Evolutionary conservation across 108 stramenopile species (phyloP).

Genomic region (Cyclotella sp.): DNA sequence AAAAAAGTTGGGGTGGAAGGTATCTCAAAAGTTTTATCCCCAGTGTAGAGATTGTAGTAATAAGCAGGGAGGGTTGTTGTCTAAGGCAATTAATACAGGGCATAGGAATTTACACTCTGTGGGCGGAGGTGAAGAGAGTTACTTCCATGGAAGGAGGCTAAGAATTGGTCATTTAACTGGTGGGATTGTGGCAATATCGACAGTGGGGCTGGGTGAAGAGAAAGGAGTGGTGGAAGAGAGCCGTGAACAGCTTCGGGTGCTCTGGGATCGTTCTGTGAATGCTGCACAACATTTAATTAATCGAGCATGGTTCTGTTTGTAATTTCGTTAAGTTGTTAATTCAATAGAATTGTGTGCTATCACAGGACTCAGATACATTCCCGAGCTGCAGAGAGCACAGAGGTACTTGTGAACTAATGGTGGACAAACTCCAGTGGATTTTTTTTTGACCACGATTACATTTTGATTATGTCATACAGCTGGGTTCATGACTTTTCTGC

Average conservation of each 20-base stretch:
- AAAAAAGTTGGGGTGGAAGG: conserved; percentile 41
- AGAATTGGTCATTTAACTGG: conserved; percentile 78
- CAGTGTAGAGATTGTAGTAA: conserved; percentile 81
- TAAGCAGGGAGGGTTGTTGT: conserved; percentile 74
- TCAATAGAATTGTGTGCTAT: too few species aligned
- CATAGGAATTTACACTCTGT: conserved; percentile 55
- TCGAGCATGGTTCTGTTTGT: too few species aligned
- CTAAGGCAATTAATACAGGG: conserved; percentile 54
- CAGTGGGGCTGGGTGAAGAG: conserved; percentile 23
- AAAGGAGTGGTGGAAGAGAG: conserved; percentile 21
- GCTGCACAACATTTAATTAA: background rate
- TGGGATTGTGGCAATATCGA: conserved; percentile 61
- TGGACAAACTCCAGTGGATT: too few species aligned
- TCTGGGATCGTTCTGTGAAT: conserved; percentile 33
- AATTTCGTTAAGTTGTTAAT: too few species aligned
- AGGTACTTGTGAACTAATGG: too few species aligned
- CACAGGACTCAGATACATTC: too few species aligned
- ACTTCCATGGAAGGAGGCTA: conserved; percentile 66
- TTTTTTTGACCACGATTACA: too few species aligned
- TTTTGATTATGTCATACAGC: too few species aligned
- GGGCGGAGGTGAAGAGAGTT: conserved; percentile 70
- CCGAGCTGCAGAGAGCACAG: too few species aligned
- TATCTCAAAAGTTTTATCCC: conserved; percentile 83
- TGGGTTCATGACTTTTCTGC: too few species aligned
- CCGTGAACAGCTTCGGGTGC: conserved; percentile 31